Conservation (phyloP, 345 rosid genomes). For the Ceriops decandra region DNA sequence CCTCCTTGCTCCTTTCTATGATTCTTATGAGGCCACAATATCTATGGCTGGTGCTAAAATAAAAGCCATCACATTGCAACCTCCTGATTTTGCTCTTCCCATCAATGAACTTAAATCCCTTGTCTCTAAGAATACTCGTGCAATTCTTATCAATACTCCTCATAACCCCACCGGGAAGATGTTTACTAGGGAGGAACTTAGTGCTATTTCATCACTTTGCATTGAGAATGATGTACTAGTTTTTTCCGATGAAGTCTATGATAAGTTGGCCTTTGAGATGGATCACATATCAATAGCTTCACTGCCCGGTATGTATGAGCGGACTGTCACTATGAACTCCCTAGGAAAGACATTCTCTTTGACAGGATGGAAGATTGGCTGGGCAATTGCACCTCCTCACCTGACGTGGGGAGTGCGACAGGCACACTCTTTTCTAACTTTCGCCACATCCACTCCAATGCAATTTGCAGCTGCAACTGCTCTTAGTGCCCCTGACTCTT, state of each 20-base stretch:
- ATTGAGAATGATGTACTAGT: constrained; percentile 81
- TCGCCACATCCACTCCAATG: constrained; percentile 80
- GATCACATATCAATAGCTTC: constrained; percentile 93
- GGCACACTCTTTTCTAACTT: constrained; percentile 89
- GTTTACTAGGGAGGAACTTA: constrained; percentile 76
- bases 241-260: constrained; percentile 86
- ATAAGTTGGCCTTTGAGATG: constrained; percentile 83
- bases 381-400: constrained; percentile 94
- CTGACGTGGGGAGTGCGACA: constrained; percentile 85
- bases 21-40: constrained; percentile 90
- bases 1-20: constrained; percentile 86
- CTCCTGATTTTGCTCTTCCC: constrained; percentile 74
- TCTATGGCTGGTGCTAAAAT: constrained; percentile 96
- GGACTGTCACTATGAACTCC: constrained; percentile 89
- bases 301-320: constrained; percentile 88
- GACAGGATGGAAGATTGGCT: constrained; percentile 98
- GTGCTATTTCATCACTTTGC: constrained; percentile 66
- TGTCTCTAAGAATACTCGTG: constrained; percentile 68
- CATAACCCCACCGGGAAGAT: constrained; percentile 97
- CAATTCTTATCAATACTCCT: constrained; percentile 81
- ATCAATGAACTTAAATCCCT: constrained; percentile 70
- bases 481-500: constrained; percentile 75
- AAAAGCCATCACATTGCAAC: constrained; percentile 68
- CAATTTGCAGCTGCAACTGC: constrained; percentile 75
- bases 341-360: constrained; percentile 90